Evolutionary conservation across 176 grass and related monocot genomes (phyloP).

Genomic region (Elymus sibiricus): DNA sequence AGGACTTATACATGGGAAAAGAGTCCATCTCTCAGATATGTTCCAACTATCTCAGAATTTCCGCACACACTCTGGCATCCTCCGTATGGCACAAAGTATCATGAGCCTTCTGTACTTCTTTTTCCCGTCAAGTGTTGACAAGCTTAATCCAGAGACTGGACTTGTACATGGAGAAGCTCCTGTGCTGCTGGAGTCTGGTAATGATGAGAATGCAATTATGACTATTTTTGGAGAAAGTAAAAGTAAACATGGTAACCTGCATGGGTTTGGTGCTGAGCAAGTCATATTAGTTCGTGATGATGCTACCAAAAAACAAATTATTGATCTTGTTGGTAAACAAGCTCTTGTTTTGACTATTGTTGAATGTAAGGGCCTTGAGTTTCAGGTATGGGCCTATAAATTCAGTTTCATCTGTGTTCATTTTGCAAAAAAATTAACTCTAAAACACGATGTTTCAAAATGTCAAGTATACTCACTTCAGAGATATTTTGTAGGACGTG

Average conservation of each 20-base stretch:
- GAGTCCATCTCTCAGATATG: constrained; percentile 37
- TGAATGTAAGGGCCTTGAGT: constrained; percentile 93
- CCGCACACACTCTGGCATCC: constrained; percentile 69
- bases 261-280: constrained; percentile 17
- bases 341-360: constrained; percentile 83
- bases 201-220: constrained; percentile 79
- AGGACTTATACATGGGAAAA: constrained; percentile 40
- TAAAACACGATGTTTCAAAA: not conserved
- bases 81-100: constrained; percentile 79
- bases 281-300: constrained; percentile 45
- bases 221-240: constrained; percentile 73
- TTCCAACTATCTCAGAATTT: constrained; percentile 88
- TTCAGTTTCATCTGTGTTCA: not conserved
- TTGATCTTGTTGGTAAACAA: constrained; percentile 58
- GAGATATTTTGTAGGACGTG: constrained; percentile 60
- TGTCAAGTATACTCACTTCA: not conserved
- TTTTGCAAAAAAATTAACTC: not conserved
- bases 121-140: constrained; percentile 73
- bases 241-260: not conserved
- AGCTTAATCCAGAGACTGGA: constrained; percentile 64
- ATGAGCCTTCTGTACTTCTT: constrained; percentile 74
- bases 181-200: constrained; percentile 69
- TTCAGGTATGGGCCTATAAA: constrained; percentile 49
- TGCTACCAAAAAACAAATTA: constrained; percentile 56
- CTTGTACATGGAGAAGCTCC: constrained; percentile 84